Base-by-base conservation (phyloP, 164 flowering plant species). In the Vitis rupestris region DNA sequence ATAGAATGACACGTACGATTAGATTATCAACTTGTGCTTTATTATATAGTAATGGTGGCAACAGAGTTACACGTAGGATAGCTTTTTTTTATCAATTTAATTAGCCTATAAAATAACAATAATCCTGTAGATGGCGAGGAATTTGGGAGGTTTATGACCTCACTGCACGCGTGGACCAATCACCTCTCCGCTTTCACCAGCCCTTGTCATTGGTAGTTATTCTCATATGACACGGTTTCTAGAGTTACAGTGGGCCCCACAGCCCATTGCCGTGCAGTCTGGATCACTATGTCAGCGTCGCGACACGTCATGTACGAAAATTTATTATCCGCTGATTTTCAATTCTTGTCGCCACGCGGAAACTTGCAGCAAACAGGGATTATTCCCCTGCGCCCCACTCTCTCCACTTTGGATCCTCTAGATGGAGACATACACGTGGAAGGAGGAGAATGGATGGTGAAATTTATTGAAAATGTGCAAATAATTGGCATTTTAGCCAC, bases 271-370 rank as follows among this genome's bases (percentile, higher is more conserved):
- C 30, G 49, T 55, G 16, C 15, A 31, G 2, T 51, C 10, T 53
- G 15, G 50, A 56, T 68, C 67, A 10, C 30, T 16, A 53, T 31
- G 70, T 69, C 66, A 30, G 57, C 56, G 62, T 65, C 71, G 9
- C 62, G 68, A 66, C 78, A 75, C 74, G 74, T 70, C 68, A 71
- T 31, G 60, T 55, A 63, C 56, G 61, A 14, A 29, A 63, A 23
- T 63, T 53, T 47, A 37, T 37, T 11, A 8, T 12, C 11, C 50
- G 23, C 1, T 52, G 31, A 9, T 13, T 8, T 19, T 19, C 10
- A 2, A 23, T 9, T 65, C 61, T 70, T 70, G 74, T 70, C 73
- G 66, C 62, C 63, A 60, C 60, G 53, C 13, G 72, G 50, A 50
- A 30, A 9, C 44, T 37, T 37, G 44, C 7, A 37, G 44, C 44